These are phyloP conservation scores for Acacia pycnantha DNA, from an alignment of 331 rosid genomes.

Conservation along the genomic window DNA sequence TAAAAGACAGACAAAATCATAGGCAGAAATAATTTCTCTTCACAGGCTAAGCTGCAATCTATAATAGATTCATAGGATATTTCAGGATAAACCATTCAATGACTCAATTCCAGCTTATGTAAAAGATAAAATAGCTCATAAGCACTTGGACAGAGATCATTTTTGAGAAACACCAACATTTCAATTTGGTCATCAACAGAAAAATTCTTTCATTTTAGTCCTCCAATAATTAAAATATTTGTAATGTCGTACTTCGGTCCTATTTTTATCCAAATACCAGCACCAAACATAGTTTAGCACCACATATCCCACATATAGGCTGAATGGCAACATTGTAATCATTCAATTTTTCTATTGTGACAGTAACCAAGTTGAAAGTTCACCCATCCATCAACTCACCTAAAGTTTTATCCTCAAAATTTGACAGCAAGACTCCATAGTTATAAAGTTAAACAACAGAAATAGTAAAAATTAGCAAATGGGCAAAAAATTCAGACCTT, in stretches of 20 bases:
- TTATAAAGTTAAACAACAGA: neutral
- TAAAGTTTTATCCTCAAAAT: neutral
- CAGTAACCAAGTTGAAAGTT: neutral
- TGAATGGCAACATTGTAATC: neutral
- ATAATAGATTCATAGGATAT: neutral
- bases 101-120: neutral
- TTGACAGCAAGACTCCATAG: neutral
- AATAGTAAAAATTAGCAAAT: neutral
- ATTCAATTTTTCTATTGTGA: neutral
- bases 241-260: neutral
- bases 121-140: neutral
- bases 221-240: neutral
- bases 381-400: neutral
- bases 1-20: neutral
- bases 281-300: neutral
- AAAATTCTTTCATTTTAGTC: neutral
- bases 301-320: neutral
- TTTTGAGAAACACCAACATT: neutral
- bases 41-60: neutral
- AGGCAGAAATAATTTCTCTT: neutral
- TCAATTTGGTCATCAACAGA: neutral
- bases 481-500: conserved; percentile 42
- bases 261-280: neutral
- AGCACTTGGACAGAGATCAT: neutral
- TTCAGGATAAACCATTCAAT: neutral